Base-by-base conservation (phyloP, 2,329 filamentous ascomycete genomes). In the Aspergillus jensenii region DNA sequence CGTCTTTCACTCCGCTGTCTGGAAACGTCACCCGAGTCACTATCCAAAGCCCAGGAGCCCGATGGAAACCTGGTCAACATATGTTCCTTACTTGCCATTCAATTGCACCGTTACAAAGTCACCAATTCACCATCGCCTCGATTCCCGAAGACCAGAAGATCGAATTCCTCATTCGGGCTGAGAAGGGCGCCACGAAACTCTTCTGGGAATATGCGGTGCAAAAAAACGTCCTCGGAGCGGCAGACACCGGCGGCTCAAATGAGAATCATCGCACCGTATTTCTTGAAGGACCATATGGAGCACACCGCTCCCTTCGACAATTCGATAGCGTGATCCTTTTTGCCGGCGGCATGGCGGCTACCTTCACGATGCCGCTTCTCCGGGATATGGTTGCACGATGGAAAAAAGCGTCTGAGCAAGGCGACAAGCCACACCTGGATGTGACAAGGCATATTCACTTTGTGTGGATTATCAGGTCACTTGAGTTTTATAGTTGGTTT, bases 41-140 rank as follows among this genome's bases (percentile, higher is more conserved):
- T 1, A 81, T 88, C 45, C 66, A 74, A 2, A 78, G 84, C 21
- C 82, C 83, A 1, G 79, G 81, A 2, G 78, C 87, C 51, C 73
- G 67, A 17, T 89, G 86, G 87, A 78, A 71, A 27, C 79, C 86
- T 3, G 87, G 86, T 1, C 86, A 89, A 60, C 86, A 89, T 67
- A 78, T 84, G 0, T 87, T 87, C 63, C 72, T 89, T 2, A 82
- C 82, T 5, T 86, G 78, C 64, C 86, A 82, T 64, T 78, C 77
- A 0, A 68, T 87, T 39, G 77, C 79, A 17, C 84, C 84, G 1
- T 71, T 88, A 2, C 84, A 88, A 65, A 82, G 81, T 23, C 86
- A 89, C 62, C 87, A 86, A 0, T 88, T 88, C 65, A 88, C 85
- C 1, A 84, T 88, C 58, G 75, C 82, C 3, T 84, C 82, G 1